A percentile compares a stretch with the other conserved stretches of the same genome.
phyloP scores from a whole-genome alignment of 1,139 yeast species.

The Saccharomyces pastorianus region DNA sequence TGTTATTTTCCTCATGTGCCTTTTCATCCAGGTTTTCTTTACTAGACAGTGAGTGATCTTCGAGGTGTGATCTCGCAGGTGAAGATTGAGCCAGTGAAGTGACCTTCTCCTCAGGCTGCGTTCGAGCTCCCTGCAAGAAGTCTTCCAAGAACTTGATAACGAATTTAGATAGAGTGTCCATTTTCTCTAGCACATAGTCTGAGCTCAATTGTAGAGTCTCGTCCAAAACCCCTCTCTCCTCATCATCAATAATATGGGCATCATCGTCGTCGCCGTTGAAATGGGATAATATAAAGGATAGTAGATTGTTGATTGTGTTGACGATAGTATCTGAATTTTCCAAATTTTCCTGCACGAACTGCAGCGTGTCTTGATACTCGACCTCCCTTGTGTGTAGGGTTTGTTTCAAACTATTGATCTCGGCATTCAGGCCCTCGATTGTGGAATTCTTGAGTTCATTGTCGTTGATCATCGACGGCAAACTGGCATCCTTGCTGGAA shows the following conservation, averaged over 20 bases:
- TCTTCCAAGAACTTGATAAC: conserved; percentile 18
- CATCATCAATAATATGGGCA: conserved; percentile 16
- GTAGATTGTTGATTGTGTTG: conserved; percentile 25
- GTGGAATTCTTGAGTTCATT: background rate
- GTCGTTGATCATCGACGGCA: background rate
- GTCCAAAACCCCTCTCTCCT: conserved; percentile 25
- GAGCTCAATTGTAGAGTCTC: conserved; percentile 28
- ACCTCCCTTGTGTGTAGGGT: conserved; percentile 22
- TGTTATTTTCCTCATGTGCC: background rate
- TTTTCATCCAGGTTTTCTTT: background rate
- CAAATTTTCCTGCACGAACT: conserved; percentile 27
- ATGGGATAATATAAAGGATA: conserved; percentile 17
- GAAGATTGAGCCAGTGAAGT: background rate
- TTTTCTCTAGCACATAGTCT: conserved; percentile 30
- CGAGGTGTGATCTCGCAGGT: background rate
- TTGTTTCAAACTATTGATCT: conserved; percentile 13
- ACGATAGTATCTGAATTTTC: conserved; percentile 30
- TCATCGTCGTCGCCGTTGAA: conserved; percentile 6
- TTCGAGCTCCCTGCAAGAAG: background rate
- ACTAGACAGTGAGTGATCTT: background rate
- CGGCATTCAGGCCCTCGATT: background rate
- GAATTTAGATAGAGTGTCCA: conserved; percentile 27
- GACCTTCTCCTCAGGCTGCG: background rate
- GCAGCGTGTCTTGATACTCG: conserved; percentile 28
- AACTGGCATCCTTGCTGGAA: background rate